Conservation (phyloP, 768 basidiomycete species). For the Hygrocybe punicea region DNA sequence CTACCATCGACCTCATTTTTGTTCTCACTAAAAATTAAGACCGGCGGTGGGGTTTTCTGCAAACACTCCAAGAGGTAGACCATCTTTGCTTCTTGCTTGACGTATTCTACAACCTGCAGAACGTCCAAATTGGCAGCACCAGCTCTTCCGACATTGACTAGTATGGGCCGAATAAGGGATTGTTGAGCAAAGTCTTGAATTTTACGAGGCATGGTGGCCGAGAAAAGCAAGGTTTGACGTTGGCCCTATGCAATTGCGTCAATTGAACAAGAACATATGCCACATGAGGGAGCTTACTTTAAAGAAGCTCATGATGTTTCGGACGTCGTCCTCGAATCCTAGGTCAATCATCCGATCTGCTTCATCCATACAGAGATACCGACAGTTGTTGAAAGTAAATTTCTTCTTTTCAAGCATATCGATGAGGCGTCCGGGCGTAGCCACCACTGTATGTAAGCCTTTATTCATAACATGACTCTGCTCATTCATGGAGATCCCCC, state of each 20-base stretch:
- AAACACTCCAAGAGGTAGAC: slow-evolving; percentile 96
- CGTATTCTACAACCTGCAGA: slow-evolving; percentile 94
- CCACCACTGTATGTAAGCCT: slow-evolving; percentile 93
- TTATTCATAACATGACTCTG: slow-evolving; percentile 87
- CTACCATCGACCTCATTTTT: slow-evolving; percentile 99
- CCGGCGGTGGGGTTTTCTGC: slow-evolving; percentile 97
- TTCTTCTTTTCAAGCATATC: slow-evolving; percentile 97
- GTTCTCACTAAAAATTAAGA: slow-evolving; percentile 97
- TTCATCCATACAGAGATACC: slow-evolving; percentile 97
- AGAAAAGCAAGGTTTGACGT: slow-evolving; percentile 94
- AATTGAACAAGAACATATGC: background rate
- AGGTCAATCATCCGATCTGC: slow-evolving; percentile 99
- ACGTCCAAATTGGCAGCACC: slow-evolving; percentile 98
- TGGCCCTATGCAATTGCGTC: slow-evolving; percentile 59
- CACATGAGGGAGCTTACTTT: slow-evolving; percentile 51
- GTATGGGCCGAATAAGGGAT: slow-evolving; percentile 88
- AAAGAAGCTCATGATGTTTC: slow-evolving; percentile 99
- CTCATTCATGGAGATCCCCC: slow-evolving; percentile 98
- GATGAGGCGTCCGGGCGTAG: slow-evolving; percentile 93
- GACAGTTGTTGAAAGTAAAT: slow-evolving; percentile 91
- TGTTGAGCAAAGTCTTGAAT: slow-evolving; percentile 99
- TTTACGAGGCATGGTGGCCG: slow-evolving; percentile 98
- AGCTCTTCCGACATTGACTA: slow-evolving; percentile 97
- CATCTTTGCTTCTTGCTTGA: slow-evolving; percentile 99
- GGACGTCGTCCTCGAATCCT: slow-evolving; percentile 97